Evolutionary conservation across 1,284 basidiomycete genomes (phyloP).

Genomic region (Microbotryum silenes-acaulis): DNA sequence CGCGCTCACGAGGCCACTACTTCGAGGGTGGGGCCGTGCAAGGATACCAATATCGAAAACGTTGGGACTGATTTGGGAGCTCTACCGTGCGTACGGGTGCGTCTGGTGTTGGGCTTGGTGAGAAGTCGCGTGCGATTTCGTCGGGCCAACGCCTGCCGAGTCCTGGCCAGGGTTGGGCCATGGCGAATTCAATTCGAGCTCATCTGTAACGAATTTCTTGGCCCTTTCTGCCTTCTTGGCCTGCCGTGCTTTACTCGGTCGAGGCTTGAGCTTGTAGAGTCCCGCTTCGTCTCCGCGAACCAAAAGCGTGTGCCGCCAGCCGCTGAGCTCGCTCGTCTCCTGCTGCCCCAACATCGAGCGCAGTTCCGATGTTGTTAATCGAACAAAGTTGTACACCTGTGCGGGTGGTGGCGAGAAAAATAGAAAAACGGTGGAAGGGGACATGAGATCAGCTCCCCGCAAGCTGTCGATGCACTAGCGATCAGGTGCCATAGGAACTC

Average conservation of each 20-base stretch:
- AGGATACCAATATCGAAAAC: too few species aligned
- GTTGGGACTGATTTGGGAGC: too few species aligned
- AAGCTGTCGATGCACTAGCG: neutral
- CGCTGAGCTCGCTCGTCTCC: conserved; percentile 9
- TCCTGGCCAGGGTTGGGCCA: too few species aligned
- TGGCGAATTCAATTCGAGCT: neutral
- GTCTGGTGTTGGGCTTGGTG: too few species aligned
- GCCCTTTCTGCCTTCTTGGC: conserved; percentile 9
- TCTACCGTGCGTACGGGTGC: too few species aligned
- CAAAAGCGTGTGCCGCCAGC: conserved; percentile 17
- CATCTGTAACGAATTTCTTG: neutral
- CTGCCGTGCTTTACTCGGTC: conserved; percentile 15
- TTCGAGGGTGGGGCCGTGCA: too few species aligned
- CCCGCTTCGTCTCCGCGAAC: conserved; percentile 5
- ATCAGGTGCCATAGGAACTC: neutral
- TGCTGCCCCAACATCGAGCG: neutral
- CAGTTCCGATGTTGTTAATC: conserved; percentile 11
- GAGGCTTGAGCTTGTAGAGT: conserved; percentile 9
- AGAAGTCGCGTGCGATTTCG: too few species aligned
- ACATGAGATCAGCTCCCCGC: neutral
- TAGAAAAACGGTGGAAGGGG: neutral
- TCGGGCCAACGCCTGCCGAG: too few species aligned
- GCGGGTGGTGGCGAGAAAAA: neutral
- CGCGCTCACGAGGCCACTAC: too few species aligned
- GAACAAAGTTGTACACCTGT: conserved; percentile 22